These are phyloP conservation scores for Wallacemonas sp. DNA, from an alignment of 208 protist genomes.

Conservation along the genomic window DNA sequence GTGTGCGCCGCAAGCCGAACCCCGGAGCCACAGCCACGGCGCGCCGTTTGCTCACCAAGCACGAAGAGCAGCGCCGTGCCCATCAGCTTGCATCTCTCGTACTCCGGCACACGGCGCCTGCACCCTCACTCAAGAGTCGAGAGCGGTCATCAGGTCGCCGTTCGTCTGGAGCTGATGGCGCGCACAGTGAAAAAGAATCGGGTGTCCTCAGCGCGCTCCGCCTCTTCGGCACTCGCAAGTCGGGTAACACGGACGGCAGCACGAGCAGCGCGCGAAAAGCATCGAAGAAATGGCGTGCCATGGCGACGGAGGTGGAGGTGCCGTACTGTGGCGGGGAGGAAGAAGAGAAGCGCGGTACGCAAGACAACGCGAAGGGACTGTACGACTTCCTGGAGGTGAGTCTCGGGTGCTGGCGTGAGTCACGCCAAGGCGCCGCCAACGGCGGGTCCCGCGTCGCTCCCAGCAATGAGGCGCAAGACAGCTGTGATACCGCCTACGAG, in stretches of 20 bases:
- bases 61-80: conserved; percentile 3
- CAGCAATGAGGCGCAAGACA: conserved; percentile 6
- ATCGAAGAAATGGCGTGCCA: background rate
- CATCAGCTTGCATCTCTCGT: background rate
- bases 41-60: background rate
- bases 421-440: conserved; percentile 9
- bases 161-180: too few relatives aligned
- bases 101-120: background rate
- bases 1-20: too few relatives aligned
- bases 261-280: background rate
- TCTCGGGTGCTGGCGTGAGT: conserved; percentile 32
- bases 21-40: background rate
- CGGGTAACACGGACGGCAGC: background rate
- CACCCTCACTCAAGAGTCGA: too few relatives aligned
- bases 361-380: conserved; percentile 19
- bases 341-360: background rate
- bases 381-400: conserved; percentile 31
- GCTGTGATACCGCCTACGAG: conserved; percentile 7
- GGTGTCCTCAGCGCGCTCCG: too few relatives aligned
- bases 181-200: too few relatives aligned
- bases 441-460: background rate
- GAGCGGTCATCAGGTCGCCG: too few relatives aligned
- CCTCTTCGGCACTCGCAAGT: background rate
- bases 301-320: conserved; percentile 13
- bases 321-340: conserved; percentile 62